A percentile compares a stretch with the other conserved stretches of the same genome.
Evolutionary conservation across 441 rosid genomes (phyloP).

Genomic region (Manihot esculenta): DNA sequence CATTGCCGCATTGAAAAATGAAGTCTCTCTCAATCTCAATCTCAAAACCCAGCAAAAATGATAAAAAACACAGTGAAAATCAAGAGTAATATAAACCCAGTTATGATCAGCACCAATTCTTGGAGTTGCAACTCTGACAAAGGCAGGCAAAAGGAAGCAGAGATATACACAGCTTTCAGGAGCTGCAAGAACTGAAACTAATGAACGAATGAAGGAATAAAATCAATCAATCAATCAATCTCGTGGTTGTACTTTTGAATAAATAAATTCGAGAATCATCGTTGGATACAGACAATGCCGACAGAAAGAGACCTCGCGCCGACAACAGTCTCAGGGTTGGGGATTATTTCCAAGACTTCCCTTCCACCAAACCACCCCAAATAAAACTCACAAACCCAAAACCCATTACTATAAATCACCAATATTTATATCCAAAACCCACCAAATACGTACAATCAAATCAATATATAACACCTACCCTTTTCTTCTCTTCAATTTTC

Average conservation of each 20-base stretch:
- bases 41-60: not conserved
- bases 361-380: slow-evolving; percentile 33
- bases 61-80: not conserved
- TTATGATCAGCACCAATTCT: slow-evolving; percentile 22
- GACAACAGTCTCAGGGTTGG: slow-evolving; percentile 44
- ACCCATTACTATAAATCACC: slow-evolving; percentile 16
- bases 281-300: slow-evolving; percentile 87
- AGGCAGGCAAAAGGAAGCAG: slow-evolving; percentile 17
- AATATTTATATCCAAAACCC: slow-evolving; percentile 6
- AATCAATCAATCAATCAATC: slow-evolving; percentile 23
- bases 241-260: slow-evolving; percentile 37
- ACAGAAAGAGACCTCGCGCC: slow-evolving; percentile 92
- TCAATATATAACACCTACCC: slow-evolving; percentile 10
- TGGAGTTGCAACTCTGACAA: slow-evolving; percentile 21
- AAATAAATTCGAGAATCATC: slow-evolving; percentile 45
- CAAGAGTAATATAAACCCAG: slow-evolving; percentile 18
- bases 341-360: slow-evolving; percentile 4
- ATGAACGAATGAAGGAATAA: slow-evolving; percentile 16
- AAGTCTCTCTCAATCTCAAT: not conserved
- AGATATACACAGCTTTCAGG: slow-evolving; percentile 6
- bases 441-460: slow-evolving; percentile 16
- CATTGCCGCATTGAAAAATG: slow-evolving; percentile 37
- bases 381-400: slow-evolving; percentile 19
- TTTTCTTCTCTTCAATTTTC: not conserved
- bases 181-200: slow-evolving; percentile 15